Conservation (phyloP, 352 stramenopile species). For the Phytopythium cucurbitacearum region DNA sequence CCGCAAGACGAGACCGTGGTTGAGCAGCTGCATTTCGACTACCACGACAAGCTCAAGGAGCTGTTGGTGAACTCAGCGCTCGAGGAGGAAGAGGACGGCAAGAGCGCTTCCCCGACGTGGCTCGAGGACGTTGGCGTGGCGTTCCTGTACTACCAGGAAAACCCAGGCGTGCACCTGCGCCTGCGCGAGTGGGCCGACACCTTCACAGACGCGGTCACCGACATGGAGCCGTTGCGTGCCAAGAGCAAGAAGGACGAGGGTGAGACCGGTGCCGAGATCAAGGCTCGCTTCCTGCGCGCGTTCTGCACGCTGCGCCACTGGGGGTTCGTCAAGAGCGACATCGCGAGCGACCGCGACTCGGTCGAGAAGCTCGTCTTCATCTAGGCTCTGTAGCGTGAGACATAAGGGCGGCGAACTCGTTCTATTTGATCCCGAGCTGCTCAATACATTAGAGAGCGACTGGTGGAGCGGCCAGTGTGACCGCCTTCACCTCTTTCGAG, state of each 20-base stretch:
- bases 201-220: slow-evolving; percentile 36
- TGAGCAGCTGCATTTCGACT: slow-evolving; percentile 39
- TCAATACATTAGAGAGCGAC: slow-evolving; percentile 15
- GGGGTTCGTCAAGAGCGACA: slow-evolving; percentile 55
- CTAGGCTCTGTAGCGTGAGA: slow-evolving; percentile 15
- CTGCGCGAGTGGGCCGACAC: slow-evolving; percentile 65
- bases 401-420: not conserved
- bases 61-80: slow-evolving; percentile 35
- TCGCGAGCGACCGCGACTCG: slow-evolving; percentile 30
- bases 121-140: slow-evolving; percentile 55
- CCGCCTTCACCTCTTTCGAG: not conserved
- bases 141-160: slow-evolving; percentile 75
- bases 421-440: not conserved
- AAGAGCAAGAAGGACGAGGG: slow-evolving; percentile 17
- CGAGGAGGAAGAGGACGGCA: slow-evolving; percentile 13
- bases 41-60: slow-evolving; percentile 50
- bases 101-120: slow-evolving; percentile 21
- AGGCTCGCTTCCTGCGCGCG: slow-evolving; percentile 63
- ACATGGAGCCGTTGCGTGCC: slow-evolving; percentile 14
- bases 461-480: not conserved
- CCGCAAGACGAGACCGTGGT: slow-evolving; percentile 18
- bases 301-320: slow-evolving; percentile 69
- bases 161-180: slow-evolving; percentile 47
- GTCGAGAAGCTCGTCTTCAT: slow-evolving; percentile 84
- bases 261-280: slow-evolving; percentile 22